phyloP scores from a whole-genome alignment of 495 filamentous ascomycete genomes.

The Astrocystis sublimbata region DNA sequence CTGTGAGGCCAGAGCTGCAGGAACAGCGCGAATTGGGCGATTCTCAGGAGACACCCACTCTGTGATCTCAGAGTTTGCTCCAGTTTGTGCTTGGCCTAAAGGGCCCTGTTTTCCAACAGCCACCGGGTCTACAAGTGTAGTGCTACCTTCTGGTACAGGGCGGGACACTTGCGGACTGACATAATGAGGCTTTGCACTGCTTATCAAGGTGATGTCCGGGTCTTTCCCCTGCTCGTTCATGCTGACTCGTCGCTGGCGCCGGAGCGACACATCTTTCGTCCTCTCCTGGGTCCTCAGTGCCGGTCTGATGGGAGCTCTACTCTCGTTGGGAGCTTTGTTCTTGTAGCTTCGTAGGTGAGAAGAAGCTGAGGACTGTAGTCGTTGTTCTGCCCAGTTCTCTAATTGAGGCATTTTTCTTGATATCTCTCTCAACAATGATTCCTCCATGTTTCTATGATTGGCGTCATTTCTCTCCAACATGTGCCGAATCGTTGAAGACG shows the following conservation, averaged over 20 bases:
- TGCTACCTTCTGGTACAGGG: not conserved
- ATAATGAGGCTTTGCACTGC: not conserved
- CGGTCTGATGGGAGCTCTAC: not conserved
- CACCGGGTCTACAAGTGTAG: not conserved
- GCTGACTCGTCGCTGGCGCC: not conserved
- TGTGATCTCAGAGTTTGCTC: not conserved
- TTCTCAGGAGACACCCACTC: not conserved
- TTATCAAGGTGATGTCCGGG: not conserved
- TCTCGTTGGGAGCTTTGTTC: not conserved
- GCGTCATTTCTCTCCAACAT: conserved; percentile 1
- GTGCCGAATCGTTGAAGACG: conserved; percentile 1
- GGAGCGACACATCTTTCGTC: not conserved
- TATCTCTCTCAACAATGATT: conserved; percentile 4
- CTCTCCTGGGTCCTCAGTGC: not conserved
- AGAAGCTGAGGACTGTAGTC: too few relatives aligned
- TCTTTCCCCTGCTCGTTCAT: not conserved
- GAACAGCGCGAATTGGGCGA: not conserved
- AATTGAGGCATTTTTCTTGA: conserved; percentile 13
- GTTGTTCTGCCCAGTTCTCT: conserved; percentile 6
- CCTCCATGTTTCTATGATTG: conserved; percentile 1
- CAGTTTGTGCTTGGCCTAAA: not conserved
- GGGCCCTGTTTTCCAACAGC: not conserved
- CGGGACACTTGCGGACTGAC: not conserved
- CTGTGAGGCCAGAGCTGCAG: not conserved
- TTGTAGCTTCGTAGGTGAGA: not conserved